Evolutionary conservation across 1,284 basidiomycete genomes (phyloP).

Genomic region (Ustilago crameri): DNA sequence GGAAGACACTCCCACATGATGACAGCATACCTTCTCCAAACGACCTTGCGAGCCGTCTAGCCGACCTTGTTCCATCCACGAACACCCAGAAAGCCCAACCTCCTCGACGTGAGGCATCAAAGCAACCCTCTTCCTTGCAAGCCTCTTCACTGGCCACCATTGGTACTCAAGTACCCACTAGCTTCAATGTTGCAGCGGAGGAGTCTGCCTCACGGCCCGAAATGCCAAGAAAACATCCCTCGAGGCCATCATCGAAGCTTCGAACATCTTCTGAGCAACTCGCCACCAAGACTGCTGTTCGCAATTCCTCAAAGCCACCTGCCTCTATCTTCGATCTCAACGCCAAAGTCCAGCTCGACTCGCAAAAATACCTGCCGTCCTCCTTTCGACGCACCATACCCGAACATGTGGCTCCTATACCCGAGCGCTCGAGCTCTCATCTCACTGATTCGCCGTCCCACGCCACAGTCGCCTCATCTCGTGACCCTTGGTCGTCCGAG

Average conservation of each 20-base stretch:
- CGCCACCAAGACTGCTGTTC: conserved; percentile 10
- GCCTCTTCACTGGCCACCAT: too few relatives aligned
- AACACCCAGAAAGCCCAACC: conserved; percentile 14
- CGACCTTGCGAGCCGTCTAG: background rate
- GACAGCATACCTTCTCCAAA: background rate
- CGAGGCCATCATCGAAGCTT: background rate
- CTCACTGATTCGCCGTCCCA: conserved; percentile 1
- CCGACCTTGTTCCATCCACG: background rate
- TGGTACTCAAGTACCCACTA: too few relatives aligned
- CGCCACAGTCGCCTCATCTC: background rate
- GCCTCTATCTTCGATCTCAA: conserved; percentile 47
- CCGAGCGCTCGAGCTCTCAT: conserved; percentile 36
- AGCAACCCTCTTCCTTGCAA: background rate
- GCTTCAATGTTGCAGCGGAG: too few relatives aligned
- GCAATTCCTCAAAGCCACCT: conserved; percentile 4
- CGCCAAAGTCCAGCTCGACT: conserved; percentile 29
- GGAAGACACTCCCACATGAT: conserved; percentile 1
- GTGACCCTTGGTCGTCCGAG: conserved; percentile 22
- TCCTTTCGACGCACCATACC: conserved; percentile 18
- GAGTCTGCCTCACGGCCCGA: too few relatives aligned
- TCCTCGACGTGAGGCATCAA: background rate
- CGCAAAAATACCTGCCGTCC: conserved; percentile 27
- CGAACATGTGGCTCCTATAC: conserved; percentile 24
- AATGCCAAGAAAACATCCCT: too few relatives aligned
- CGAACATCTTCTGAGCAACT: conserved; percentile 4